Evolutionary conservation across 148 eudicot species (phyloP).

Genomic region (Rhododendron kiyosumense): DNA sequence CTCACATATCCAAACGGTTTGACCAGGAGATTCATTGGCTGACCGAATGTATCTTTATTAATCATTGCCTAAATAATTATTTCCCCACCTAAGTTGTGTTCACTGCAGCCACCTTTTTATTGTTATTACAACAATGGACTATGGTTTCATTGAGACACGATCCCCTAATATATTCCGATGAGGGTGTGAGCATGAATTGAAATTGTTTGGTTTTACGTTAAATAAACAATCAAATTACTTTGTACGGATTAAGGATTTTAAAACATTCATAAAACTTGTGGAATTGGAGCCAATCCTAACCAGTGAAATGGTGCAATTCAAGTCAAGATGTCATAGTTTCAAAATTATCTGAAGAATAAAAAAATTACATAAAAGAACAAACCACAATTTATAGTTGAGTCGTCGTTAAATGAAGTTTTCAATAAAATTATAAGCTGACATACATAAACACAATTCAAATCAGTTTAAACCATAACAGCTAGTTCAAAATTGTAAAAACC

Average conservation of each 20-base stretch:
- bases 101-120: too few relatives aligned
- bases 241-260: not conserved
- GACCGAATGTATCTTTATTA: not conserved
- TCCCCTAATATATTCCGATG: not conserved
- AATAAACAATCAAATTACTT: not conserved
- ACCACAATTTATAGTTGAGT: not conserved
- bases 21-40: not conserved
- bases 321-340: not conserved
- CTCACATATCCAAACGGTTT: not conserved
- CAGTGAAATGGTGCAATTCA: not conserved
- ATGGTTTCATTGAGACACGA: not conserved
- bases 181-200: not conserved
- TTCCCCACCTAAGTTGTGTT: too few relatives aligned
- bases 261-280: not conserved
- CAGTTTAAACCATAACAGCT: not conserved
- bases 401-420: not conserved
- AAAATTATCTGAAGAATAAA: not conserved
- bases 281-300: not conserved
- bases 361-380: not conserved
- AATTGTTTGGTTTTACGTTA: not conserved
- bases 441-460: not conserved
- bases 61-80: too few relatives aligned
- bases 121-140: not conserved
- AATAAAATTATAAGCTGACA: not conserved
- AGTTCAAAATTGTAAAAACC: not conserved